Percentiles rank a stretch among this genome's conserved stretches.
Evolutionary conservation across 2,329 filamentous ascomycete species (phyloP).

Genomic region (Aspergillus proliferans): DNA sequence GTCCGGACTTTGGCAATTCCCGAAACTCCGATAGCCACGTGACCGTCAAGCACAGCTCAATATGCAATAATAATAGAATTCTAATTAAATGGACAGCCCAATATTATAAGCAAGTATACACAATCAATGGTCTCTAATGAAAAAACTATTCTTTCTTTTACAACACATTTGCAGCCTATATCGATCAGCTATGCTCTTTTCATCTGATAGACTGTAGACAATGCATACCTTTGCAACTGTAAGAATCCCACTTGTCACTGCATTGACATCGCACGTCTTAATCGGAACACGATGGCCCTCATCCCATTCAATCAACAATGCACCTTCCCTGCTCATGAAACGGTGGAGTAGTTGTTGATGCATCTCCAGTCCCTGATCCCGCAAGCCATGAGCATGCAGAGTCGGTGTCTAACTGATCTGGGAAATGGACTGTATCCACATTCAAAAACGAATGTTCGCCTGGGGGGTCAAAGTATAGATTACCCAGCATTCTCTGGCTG

Average conservation of each 20-base stretch:
- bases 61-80: too few species aligned
- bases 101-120: too few species aligned
- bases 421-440: constrained; percentile 14
- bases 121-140: too few species aligned
- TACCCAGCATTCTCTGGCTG: neutral
- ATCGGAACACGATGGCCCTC: constrained; percentile 66
- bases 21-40: too few species aligned
- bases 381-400: constrained; percentile 61
- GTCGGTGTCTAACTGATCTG: constrained; percentile 48
- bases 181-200: too few species aligned
- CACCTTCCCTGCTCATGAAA: constrained; percentile 54
- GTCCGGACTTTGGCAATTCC: too few species aligned
- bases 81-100: too few species aligned
- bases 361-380: constrained; percentile 53
- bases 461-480: neutral
- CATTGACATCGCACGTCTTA: constrained; percentile 59
- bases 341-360: constrained; percentile 52
- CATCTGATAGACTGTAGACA: too few species aligned
- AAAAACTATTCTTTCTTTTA: too few species aligned
- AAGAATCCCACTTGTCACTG: constrained; percentile 49
- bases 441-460: neutral
- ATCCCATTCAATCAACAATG: constrained; percentile 64
- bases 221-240: constrained; percentile 35
- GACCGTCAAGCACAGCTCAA: too few species aligned
- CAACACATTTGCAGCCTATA: too few species aligned